Percentiles rank a stretch among this genome's conserved stretches.
Conservation (phyloP, 1,284 basidiomycete species). For the Laetiporus sulphureus region DNA sequence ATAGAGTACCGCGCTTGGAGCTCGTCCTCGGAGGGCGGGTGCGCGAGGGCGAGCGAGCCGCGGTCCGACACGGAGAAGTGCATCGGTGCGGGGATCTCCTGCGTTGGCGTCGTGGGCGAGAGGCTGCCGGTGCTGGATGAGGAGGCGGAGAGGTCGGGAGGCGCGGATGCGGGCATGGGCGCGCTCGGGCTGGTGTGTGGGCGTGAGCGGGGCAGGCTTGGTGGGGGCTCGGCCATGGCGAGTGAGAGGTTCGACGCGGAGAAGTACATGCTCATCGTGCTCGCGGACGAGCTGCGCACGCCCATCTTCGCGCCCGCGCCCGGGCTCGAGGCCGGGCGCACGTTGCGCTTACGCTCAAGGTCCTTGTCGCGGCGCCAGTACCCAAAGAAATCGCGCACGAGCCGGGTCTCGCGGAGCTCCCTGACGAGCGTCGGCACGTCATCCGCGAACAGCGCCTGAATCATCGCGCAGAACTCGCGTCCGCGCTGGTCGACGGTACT, state of each 20-base stretch:
- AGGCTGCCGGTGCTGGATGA: slow-evolving; percentile 10
- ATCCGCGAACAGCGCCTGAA: slow-evolving; percentile 49
- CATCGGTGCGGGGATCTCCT: slow-evolving; percentile 9
- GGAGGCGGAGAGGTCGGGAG: slow-evolving; percentile 4
- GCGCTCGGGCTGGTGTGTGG: slow-evolving; percentile 4
- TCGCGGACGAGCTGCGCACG: slow-evolving; percentile 24
- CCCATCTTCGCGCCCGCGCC: slow-evolving; percentile 20
- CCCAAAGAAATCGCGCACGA: slow-evolving; percentile 69
- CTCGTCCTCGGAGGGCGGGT: slow-evolving; percentile 14
- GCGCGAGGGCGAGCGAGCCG: slow-evolving; percentile 31
- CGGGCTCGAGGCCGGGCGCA: slow-evolving; percentile 5
- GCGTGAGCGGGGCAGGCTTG: slow-evolving; percentile 22
- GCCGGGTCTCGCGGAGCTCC: slow-evolving; percentile 52
- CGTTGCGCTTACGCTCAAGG: slow-evolving; percentile 34
- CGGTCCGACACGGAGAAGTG: slow-evolving; percentile 38
- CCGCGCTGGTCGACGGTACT: slow-evolving; percentile 59
- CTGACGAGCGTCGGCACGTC: slow-evolving; percentile 57
- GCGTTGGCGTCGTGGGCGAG: slow-evolving; percentile 8
- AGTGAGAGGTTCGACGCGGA: slow-evolving; percentile 35
- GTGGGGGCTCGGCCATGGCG: slow-evolving; percentile 31
- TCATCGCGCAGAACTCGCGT: slow-evolving; percentile 49
- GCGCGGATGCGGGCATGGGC: slow-evolving; percentile 1
- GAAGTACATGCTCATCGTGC: slow-evolving; percentile 50
- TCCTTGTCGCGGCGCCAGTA: slow-evolving; percentile 69
- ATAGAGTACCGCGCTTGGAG: background rate